Percentiles rank a stretch among this genome's conserved stretches.
Evolutionary conservation across 2,329 filamentous ascomycete species (phyloP).

Genomic region (Acarospora socialis): DNA sequence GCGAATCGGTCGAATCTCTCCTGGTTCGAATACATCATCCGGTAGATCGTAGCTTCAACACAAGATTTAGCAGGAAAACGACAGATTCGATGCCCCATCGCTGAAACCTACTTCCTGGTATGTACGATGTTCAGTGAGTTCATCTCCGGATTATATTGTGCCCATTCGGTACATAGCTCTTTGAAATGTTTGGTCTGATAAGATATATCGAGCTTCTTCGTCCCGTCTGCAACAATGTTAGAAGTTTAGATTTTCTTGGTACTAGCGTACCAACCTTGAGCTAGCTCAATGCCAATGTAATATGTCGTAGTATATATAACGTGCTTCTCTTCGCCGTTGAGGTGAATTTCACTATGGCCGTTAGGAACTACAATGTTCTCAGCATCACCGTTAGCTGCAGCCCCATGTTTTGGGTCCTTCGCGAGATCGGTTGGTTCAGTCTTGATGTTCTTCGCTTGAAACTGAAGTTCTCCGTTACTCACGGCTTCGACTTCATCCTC

Average conservation of each 20-base stretch:
- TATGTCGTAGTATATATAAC: constrained; percentile 78
- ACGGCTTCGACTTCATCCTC: constrained; percentile 49
- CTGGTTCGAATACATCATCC: constrained; percentile 70
- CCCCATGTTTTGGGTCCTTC: constrained; percentile 35
- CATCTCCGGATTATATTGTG: constrained; percentile 58
- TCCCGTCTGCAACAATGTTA: constrained; percentile 23
- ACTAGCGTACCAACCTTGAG: constrained; percentile 45
- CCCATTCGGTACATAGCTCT: constrained; percentile 60
- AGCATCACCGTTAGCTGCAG: constrained; percentile 30
- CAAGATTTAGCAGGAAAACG: constrained; percentile 9
- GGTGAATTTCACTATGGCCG: constrained; percentile 26
- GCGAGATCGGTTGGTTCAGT: constrained; percentile 38
- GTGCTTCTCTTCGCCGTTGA: constrained; percentile 26
- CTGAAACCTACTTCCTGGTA: constrained; percentile 59
- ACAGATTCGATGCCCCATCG: constrained; percentile 5
- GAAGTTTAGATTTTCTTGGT: too few relatives aligned
- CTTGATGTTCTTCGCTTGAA: constrained; percentile 40
- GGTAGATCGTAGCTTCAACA: constrained; percentile 63
- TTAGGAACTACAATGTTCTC: constrained; percentile 25
- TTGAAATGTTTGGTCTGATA: constrained; percentile 79
- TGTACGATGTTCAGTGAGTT: constrained; percentile 72
- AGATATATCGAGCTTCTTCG: constrained; percentile 41
- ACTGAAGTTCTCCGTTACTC: constrained; percentile 46
- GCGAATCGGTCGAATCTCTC: constrained; percentile 55
- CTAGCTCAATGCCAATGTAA: constrained; percentile 79